These are phyloP conservation scores for Pichia paraexigua DNA, from an alignment of 805 yeast species.

Conservation along the genomic window DNA sequence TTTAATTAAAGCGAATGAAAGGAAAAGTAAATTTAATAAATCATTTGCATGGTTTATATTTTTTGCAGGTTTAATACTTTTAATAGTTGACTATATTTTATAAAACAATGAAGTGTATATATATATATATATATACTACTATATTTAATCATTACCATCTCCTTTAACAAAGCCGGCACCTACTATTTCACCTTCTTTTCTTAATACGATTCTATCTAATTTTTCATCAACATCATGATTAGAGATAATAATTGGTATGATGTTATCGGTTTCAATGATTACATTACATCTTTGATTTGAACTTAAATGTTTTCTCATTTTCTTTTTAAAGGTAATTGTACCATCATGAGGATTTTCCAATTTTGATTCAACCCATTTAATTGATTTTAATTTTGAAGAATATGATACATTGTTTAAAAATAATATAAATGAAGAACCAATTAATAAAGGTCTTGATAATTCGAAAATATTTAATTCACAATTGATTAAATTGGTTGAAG, in stretches of 20 bases:
- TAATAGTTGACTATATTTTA: conserved; percentile 46
- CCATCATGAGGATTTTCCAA: conserved; percentile 22
- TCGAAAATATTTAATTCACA: conserved; percentile 61
- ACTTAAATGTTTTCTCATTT: conserved; percentile 47
- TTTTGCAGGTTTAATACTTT: conserved; percentile 45
- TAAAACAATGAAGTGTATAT: neutral
- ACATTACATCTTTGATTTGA: conserved; percentile 55
- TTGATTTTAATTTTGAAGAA: conserved; percentile 56
- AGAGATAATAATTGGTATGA: conserved; percentile 2
- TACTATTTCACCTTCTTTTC: conserved; percentile 61
- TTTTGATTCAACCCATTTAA: conserved; percentile 24
- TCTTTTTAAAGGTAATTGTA: conserved; percentile 26
- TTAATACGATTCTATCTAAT: conserved; percentile 60
- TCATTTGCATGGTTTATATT: conserved; percentile 49
- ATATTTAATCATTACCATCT: neutral
- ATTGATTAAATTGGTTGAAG: conserved; percentile 39
- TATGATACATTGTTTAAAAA: conserved; percentile 69
- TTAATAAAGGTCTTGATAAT: conserved; percentile 60
- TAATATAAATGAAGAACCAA: conserved; percentile 71
- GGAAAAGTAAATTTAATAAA: conserved; percentile 55
- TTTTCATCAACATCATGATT: neutral
- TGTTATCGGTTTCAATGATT: conserved; percentile 28
- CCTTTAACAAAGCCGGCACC: conserved; percentile 37
- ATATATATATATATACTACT: no score
- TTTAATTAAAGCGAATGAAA: conserved; percentile 56